Base-by-base conservation (phyloP, 2,329 filamentous ascomycete genomes). In the Penicillium aurantiogriseum region DNA sequence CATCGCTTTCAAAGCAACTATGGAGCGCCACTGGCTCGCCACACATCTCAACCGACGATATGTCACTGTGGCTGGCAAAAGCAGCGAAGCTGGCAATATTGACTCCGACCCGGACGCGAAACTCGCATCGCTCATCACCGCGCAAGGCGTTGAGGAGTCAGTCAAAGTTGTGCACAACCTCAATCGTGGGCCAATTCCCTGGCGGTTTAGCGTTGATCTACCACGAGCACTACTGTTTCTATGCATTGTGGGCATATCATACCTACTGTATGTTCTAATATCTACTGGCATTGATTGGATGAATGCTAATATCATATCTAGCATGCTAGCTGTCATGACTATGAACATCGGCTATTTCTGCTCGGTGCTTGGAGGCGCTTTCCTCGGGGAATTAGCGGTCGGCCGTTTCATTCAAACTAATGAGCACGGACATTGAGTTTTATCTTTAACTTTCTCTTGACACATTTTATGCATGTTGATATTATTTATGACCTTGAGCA, bases 241-340 rank as follows among this genome's bases (percentile, higher is more conserved):
- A 0, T 75, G 89, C 23, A 86, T 91, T 69, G 85, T 84, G n/a
- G 91, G 86, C 8, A 83, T 95, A 44, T 89, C 88, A 13, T 96
- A 96, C 76, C 78, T 96, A 33, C 85, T 96, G 92, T 96, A 78
- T 83, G 90, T 86, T 35, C 40, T 27, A 39, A 25, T 29, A 51
- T 42, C 27, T 36, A 38, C 51, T 10, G 42, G 29, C 3, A 21
- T 31, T 51, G 8, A 9, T 35, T 10, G 13, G 13, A 40, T 42
- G 40, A 27, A 29, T 23, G 63, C 58, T 51, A 29, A 61, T 42
- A 21, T 51, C 11, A 21, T 11, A 50, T 19, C 38, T 66, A 96
- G 92, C 58, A 96, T 96, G 92, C 78, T 96, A 77, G 90, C 89
- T 15, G 89, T 95, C 70, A 96, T 94, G 91, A 92, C 90, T 1